A percentile compares a stretch with the other conserved stretches of the same genome.
phyloP scores from a whole-genome alignment of 305 asterid genomes.

The Fraxinus angustifolia region DNA sequence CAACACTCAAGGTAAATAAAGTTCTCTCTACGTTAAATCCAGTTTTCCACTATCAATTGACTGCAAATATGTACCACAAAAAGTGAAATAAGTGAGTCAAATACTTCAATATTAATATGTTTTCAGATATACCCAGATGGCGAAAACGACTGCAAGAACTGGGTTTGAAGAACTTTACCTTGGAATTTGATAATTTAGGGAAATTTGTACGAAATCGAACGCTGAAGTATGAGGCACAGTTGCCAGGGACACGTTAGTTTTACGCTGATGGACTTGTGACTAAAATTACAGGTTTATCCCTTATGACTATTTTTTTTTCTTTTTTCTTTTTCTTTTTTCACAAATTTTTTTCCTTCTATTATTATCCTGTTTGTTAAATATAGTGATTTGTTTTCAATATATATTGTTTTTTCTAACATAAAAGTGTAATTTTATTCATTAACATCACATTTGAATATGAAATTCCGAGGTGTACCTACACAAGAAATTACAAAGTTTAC shows the following conservation, averaged over 20 bases:
- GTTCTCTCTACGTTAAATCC: slow-evolving; percentile 6
- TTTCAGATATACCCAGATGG: neutral
- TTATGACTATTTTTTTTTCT: neutral
- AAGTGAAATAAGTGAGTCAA: slow-evolving; percentile 6
- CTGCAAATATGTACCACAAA: neutral
- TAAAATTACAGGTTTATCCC: slow-evolving; percentile 22
- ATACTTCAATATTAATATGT: neutral
- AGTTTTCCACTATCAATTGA: neutral
- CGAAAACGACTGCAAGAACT: neutral
- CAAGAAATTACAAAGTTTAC: neutral
- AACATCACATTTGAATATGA: neutral
- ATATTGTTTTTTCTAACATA: neutral
- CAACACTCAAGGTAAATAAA: neutral
- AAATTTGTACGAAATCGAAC: slow-evolving; percentile 19
- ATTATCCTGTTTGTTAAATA: neutral
- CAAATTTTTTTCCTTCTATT: neutral
- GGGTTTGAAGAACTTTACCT: slow-evolving; percentile 22
- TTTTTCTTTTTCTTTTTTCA: neutral
- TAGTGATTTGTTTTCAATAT: neutral
- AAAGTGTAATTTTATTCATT: neutral
- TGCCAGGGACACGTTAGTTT: neutral
- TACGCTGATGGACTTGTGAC: neutral
- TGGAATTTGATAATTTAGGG: neutral
- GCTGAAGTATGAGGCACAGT: neutral
- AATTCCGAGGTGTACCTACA: neutral